Conservation (phyloP, 306 rosid genomes). For the Prosopis cineraria region DNA sequence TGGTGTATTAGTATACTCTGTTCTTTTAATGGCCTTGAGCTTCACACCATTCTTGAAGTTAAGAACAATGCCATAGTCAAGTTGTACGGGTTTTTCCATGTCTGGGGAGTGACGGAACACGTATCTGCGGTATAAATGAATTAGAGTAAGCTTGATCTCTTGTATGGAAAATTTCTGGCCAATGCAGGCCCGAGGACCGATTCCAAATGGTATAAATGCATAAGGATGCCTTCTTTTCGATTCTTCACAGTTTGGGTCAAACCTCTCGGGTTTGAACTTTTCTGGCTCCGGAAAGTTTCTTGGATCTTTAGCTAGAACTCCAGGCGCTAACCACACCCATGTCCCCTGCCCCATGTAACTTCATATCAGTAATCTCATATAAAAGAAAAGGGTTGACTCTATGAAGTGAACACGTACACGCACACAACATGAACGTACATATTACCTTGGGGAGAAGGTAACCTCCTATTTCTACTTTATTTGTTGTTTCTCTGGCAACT, state of each 20-base stretch:
- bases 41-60: constrained; percentile 89
- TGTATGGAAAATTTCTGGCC: constrained; percentile 81
- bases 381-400: neutral
- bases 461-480: constrained; percentile 82
- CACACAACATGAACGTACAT: neutral
- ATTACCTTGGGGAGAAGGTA: constrained; percentile 90
- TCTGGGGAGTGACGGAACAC: constrained; percentile 76
- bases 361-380: neutral
- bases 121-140: constrained; percentile 76
- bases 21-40: constrained; percentile 60
- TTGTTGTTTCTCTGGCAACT: constrained; percentile 90
- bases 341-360: constrained; percentile 66
- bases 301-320: constrained; percentile 90
- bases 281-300: constrained; percentile 87
- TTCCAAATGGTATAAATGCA: constrained; percentile 86
- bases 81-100: constrained; percentile 81
- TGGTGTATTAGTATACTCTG: neutral
- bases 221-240: constrained; percentile 83
- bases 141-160: constrained; percentile 82
- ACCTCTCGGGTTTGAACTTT: constrained; percentile 89
- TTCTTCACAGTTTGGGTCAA: constrained; percentile 78
- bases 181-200: constrained; percentile 90
- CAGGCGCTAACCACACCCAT: constrained; percentile 95
- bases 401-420: neutral
- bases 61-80: constrained; percentile 86